Percentiles rank a stretch among this genome's conserved stretches.
These are phyloP conservation scores for Pseudoperonospora humuli DNA, from an alignment of 352 stramenopile species.

Conservation along the genomic window DNA sequence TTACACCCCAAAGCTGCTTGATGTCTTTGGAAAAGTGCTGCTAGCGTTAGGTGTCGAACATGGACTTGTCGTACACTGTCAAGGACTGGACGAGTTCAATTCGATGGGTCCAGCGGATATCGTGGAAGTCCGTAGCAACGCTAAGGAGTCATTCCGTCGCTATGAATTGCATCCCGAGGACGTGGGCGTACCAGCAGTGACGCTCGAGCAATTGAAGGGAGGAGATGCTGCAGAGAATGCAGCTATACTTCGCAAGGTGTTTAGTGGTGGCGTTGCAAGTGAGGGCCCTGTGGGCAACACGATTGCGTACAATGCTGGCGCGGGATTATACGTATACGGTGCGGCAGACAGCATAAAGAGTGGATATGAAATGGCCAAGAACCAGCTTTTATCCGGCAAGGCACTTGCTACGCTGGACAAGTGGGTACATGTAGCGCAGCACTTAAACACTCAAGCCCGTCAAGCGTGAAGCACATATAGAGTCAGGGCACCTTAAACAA, in stretches of 20 bases:
- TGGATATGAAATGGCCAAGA: slow-evolving; percentile 79
- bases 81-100: slow-evolving; percentile 98
- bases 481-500: too few species aligned
- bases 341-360: slow-evolving; percentile 81
- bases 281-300: slow-evolving; percentile 94
- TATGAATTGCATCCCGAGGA: slow-evolving; percentile 46
- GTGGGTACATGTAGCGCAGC: slow-evolving; percentile 50
- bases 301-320: slow-evolving; percentile 96
- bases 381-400: slow-evolving; percentile 58
- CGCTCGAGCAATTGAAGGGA: slow-evolving; percentile 91
- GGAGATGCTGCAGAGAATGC: slow-evolving; percentile 94
- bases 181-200: slow-evolving; percentile 88
- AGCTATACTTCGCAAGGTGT: slow-evolving; percentile 83
- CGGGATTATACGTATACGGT: slow-evolving; percentile 97
- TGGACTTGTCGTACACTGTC: slow-evolving; percentile 97
- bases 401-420: slow-evolving; percentile 56
- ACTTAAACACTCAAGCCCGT: slow-evolving; percentile 30
- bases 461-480: slow-evolving; percentile 21
- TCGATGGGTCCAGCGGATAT: slow-evolving; percentile 87
- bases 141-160: slow-evolving; percentile 29
- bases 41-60: slow-evolving; percentile 93
- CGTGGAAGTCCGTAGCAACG: slow-evolving; percentile 56
- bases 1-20: slow-evolving; percentile 91
- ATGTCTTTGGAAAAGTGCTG: slow-evolving; percentile 75
- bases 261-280: slow-evolving; percentile 75